Evolutionary conservation across 1,284 basidiomycete genomes (phyloP).

Genomic region (Malassezia restricta): DNA sequence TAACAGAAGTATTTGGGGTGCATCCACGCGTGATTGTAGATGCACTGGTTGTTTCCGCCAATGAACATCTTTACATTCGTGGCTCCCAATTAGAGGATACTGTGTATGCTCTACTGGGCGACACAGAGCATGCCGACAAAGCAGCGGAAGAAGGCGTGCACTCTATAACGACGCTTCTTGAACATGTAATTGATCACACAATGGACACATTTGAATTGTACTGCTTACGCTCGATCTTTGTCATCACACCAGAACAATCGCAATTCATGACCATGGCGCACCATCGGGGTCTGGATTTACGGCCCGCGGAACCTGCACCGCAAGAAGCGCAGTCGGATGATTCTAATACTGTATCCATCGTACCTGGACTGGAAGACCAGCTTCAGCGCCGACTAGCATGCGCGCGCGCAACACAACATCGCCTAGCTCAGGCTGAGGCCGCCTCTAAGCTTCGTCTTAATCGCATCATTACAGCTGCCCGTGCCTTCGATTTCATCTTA

Average conservation of each 20-base stretch:
- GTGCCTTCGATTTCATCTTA: conserved; percentile 6
- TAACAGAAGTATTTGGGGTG: conserved; percentile 45
- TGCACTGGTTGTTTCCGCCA: conserved; percentile 35
- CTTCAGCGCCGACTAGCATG: conserved; percentile 4
- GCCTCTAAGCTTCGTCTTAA: conserved; percentile 21
- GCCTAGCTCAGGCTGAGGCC: conserved; percentile 10
- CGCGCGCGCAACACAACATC: conserved; percentile 11
- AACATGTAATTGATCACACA: conserved; percentile 41
- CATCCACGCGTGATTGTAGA: conserved; percentile 40
- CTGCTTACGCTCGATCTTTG: conserved; percentile 37
- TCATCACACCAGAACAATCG: conserved; percentile 33
- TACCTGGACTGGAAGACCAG: conserved; percentile 12
- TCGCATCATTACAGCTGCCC: not conserved
- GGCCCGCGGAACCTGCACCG: conserved; percentile 10
- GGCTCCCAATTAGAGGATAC: conserved; percentile 30
- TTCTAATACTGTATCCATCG: not conserved
- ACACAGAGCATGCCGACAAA: conserved; percentile 21
- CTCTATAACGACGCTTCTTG: conserved; percentile 35
- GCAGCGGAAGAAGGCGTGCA: conserved; percentile 37
- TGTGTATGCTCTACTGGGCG: conserved; percentile 18
- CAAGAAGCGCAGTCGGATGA: not conserved
- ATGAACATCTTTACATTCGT: conserved; percentile 38
- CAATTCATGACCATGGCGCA: conserved; percentile 35
- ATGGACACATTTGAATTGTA: conserved; percentile 43
- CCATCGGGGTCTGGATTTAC: conserved; percentile 40